Evolutionary conservation across 2,329 filamentous ascomycete genomes (phyloP).

Genomic region (Coleophoma eucalyptorum): DNA sequence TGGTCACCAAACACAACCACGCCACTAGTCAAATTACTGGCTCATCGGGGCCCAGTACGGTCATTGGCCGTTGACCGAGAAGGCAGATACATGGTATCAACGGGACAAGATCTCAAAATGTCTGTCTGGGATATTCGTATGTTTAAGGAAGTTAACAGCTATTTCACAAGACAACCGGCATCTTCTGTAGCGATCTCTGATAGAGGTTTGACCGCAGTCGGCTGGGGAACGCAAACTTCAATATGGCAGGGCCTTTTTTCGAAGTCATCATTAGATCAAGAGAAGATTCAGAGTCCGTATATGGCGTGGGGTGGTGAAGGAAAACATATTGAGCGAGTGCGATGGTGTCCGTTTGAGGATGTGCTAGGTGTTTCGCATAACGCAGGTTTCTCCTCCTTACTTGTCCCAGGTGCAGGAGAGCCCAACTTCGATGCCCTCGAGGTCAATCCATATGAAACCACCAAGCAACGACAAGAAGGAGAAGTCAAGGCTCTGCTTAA

Average conservation of each 20-base stretch:
- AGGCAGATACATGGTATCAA: slow-evolving; percentile 92
- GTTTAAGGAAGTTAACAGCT: slow-evolving; percentile 88
- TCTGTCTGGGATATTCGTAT: slow-evolving; percentile 94
- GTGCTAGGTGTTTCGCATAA: slow-evolving; percentile 82
- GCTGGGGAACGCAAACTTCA: slow-evolving; percentile 84
- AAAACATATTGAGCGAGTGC: slow-evolving; percentile 71
- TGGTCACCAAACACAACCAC: slow-evolving; percentile 93
- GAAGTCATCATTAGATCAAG: slow-evolving; percentile 65
- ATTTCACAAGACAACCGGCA: slow-evolving; percentile 79
- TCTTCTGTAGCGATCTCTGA: slow-evolving; percentile 87
- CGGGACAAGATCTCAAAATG: slow-evolving; percentile 87
- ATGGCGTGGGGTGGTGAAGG: slow-evolving; percentile 91
- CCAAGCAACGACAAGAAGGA: slow-evolving; percentile 85
- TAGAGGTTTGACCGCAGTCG: slow-evolving; percentile 79
- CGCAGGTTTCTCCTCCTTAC: slow-evolving; percentile 81
- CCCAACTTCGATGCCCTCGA: slow-evolving; percentile 95
- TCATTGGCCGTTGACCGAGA: slow-evolving; percentile 82
- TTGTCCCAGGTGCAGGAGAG: slow-evolving; percentile 93
- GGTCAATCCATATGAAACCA: slow-evolving; percentile 90
- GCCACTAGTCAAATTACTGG: slow-evolving; percentile 85
- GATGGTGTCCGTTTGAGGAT: slow-evolving; percentile 95
- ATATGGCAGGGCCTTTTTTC: slow-evolving; percentile 90
- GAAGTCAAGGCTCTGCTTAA: slow-evolving; percentile 89
- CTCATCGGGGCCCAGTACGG: slow-evolving; percentile 85
- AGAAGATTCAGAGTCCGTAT: slow-evolving; percentile 83